Evolutionary conservation across 75 land plant genomes (phyloP).

Genomic region (Adiantum capillusveneris): DNA sequence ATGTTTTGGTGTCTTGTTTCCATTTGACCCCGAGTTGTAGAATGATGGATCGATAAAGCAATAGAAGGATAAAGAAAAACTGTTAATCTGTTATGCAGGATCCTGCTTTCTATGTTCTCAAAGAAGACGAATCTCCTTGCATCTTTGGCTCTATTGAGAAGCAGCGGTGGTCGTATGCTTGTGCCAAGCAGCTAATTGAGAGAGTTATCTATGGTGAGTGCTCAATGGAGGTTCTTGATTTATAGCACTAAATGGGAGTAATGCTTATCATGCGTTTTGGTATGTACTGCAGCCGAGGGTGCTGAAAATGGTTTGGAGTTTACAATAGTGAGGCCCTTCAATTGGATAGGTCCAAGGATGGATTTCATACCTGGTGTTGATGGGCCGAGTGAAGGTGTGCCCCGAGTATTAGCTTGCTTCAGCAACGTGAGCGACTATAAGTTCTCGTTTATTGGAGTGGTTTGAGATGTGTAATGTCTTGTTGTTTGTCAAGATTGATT

Average conservation of each 20-base stretch:
- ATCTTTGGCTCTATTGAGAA: constrained; percentile 93
- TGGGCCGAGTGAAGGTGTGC: constrained; percentile 98
- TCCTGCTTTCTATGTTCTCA: constrained; percentile 65
- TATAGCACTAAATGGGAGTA: not conserved
- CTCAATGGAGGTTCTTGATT: not conserved
- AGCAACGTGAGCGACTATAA: constrained; percentile 64
- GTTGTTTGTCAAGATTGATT: too few relatives aligned
- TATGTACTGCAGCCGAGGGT: constrained; percentile 59
- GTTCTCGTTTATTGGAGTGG: too few relatives aligned
- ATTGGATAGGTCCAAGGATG: constrained; percentile 99
- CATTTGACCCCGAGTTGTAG: too few relatives aligned
- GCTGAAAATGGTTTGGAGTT: constrained; percentile 93
- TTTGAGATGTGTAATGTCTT: too few relatives aligned
- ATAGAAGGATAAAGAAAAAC: not conserved
- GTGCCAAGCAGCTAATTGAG: constrained; percentile 95
- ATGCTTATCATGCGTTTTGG: not conserved
- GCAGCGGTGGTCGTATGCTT: constrained; percentile 96
- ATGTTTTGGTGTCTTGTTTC: too few relatives aligned
- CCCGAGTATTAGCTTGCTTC: constrained; percentile 93
- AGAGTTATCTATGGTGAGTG: constrained; percentile 75
- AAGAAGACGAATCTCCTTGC: constrained; percentile 86
- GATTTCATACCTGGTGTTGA: constrained; percentile 98
- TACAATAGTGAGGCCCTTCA: constrained; percentile 95
- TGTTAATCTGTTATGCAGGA: constrained; percentile 37
- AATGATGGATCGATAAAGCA: too few relatives aligned